Base-by-base conservation (phyloP, 2,329 filamentous ascomycete species). In the Ophiostoma perfectum region DNA sequence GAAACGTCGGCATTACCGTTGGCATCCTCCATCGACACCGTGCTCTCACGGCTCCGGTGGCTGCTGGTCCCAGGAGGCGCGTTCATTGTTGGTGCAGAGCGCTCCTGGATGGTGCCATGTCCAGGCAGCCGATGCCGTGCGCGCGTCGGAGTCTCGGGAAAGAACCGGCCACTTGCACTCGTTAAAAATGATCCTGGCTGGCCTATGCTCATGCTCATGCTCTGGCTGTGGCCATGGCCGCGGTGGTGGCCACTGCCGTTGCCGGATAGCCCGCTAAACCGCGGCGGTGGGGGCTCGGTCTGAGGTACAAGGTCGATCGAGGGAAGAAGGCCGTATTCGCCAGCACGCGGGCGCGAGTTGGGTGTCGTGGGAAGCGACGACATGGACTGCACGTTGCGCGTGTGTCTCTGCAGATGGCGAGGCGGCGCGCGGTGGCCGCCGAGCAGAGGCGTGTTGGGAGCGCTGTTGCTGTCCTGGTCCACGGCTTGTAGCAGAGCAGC, bases 331-430 rank as follows among this genome's bases (percentile, higher is more conserved):
- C 80, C 82, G 16, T 79, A 81, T 55, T 81, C 79, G 52, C 81
- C 82, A 47, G 78, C 82, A 45, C 78, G 78, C 12, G 80, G 78
- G 65, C 85, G 83, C 60, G 81, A 77, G 14, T 86, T 83, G 9
- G 92, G 92, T 2, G 92, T 96, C 5, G 87, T 88, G 7, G 92
- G 92, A 5, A 97, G 81, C 0, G 93, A 95, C 0, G 93, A 96
- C 76, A 96, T 82, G 62, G 92, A 95, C 76, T 96, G 92, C 42
- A 88, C 86, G 69, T 89, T 91, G 72, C 92, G 87, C 18, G 84
- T 86, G 76, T 96, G 92, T 5, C 86, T 86, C 67, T 84, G 80
- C 69, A 76, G 83, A 74, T 80, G 83, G 77, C 78, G 83, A 70
- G 77, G 80, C 39, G 76, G 80, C 71, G 76, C 79, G 69, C 79